Evolutionary conservation across 192 early-diverging fungal genomes (phyloP).

Genomic region (Cladochytrium replicatum): DNA sequence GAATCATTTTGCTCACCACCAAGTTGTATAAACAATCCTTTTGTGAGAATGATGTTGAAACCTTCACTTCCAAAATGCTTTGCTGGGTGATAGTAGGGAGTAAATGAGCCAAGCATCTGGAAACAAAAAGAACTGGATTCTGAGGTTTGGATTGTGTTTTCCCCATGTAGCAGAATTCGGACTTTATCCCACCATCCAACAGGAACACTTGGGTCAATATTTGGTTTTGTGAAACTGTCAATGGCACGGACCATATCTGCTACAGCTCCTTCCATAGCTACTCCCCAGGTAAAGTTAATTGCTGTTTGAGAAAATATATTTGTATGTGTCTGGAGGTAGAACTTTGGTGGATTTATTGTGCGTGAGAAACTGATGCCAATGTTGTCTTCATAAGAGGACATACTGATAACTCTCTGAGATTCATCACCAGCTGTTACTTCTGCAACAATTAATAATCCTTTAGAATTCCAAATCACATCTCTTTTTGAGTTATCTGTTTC

Average conservation of each 20-base stretch:
- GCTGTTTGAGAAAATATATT: slow-evolving; percentile 12
- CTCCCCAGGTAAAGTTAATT: slow-evolving; percentile 20
- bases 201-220: slow-evolving; percentile 37
- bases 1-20: slow-evolving; percentile 10
- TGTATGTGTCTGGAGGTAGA: slow-evolving; percentile 29
- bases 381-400: slow-evolving; percentile 14
- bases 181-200: slow-evolving; percentile 49
- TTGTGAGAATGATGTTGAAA: slow-evolving; percentile 22
- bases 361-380: slow-evolving; percentile 23
- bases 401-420: slow-evolving; percentile 20
- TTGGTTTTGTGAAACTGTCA: slow-evolving; percentile 39
- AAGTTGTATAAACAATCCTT: slow-evolving; percentile 28
- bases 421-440: slow-evolving; percentile 21
- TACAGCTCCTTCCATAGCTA: slow-evolving; percentile 27
- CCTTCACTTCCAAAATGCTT: slow-evolving; percentile 36
- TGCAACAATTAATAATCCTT: slow-evolving; percentile 40
- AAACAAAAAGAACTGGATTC: no score
- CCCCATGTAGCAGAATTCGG: slow-evolving; percentile 37
- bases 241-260: slow-evolving; percentile 36
- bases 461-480: slow-evolving; percentile 22
- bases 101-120: slow-evolving; percentile 28
- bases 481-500: background rate
- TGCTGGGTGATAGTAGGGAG: slow-evolving; percentile 34
- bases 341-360: slow-evolving; percentile 36
- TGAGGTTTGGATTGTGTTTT: slow-evolving; percentile 21